Evolutionary conservation across 176 grass and related monocot genomes (phyloP), one percentile per base, ranked within the genome.

Genomic region (Aegilops longissima): DNA sequence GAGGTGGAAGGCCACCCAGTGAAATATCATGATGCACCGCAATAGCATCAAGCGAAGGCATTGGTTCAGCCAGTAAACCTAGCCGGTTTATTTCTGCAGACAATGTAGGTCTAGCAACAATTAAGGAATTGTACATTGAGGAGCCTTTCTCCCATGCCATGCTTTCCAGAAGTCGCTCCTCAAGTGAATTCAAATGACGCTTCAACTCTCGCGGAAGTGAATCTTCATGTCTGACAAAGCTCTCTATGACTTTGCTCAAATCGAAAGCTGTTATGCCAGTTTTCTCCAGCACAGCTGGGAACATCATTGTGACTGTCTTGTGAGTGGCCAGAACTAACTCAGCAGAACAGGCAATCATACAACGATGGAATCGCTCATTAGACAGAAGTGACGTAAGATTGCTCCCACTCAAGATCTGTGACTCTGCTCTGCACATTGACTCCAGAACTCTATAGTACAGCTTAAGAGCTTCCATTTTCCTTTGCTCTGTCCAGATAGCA

Each of bases 61-160:
- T 99, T 77, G 97, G 94, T 70, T 99, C 97, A 77, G 97, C 97
- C 78, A 94, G 77, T 84, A 96, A 91, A 31, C 92, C 90, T 77
- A 96, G 86, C 73, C 87, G 84, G 82, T 93, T 90, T 86, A 99
- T 96, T 82, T 99, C 97, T 84, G 78, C 72, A 83, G 93, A 82
- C 21, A 99, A 90, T 76, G 78, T 38, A 64, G 97, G 92, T 83
- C 85, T 96, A 70, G 97, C 97, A 83, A 96, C 87, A 88, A 94
- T 86, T 74, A 99, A 93, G 80, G 94, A 96, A 91, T 96, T 99
- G 76, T 96, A 99, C 97, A 99, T 94, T 51, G 93, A 88, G 16
- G 97, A 99, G 61, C 92, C 97, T 76, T 94, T 99, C 88, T 99
- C 94, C 97, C 97, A 99, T 88, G 94, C 92, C 92, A 99, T 89